Evolutionary conservation across 352 stramenopile species (phyloP).

Genomic region (Pythium rhizo-oryzae): DNA sequence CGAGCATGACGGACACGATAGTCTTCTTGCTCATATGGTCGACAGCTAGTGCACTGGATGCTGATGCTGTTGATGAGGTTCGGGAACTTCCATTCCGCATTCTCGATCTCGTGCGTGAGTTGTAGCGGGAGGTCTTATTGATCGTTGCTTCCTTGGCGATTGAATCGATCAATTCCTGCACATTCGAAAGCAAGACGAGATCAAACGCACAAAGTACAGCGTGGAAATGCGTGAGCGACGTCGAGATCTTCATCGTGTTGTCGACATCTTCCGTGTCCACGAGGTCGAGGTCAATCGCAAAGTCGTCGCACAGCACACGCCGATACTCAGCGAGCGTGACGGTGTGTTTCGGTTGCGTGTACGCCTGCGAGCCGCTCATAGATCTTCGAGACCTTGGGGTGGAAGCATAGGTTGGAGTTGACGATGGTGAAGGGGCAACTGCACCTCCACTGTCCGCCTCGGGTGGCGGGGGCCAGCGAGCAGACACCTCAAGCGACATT

Average conservation of each 20-base stretch:
- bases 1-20: conserved; percentile 55
- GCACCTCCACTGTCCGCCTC: conserved; percentile 2
- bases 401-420: conserved; percentile 29
- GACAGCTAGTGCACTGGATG: not conserved
- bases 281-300: conserved; percentile 68
- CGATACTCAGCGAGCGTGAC: conserved; percentile 37
- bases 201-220: conserved; percentile 67
- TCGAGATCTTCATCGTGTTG: conserved; percentile 47
- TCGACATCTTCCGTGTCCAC: conserved; percentile 52
- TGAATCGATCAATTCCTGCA: conserved; percentile 25
- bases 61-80: conserved; percentile 5
- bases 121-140: conserved; percentile 1
- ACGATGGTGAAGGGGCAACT: conserved; percentile 25
- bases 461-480: conserved; percentile 54
- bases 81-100: conserved; percentile 5
- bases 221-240: conserved; percentile 72
- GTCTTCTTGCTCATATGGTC: conserved; percentile 28
- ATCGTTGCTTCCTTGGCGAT: conserved; percentile 12
- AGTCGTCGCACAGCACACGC: conserved; percentile 73
- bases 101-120: conserved; percentile 15
- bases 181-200: conserved; percentile 41
- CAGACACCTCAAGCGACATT: conserved; percentile 65
- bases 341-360: not conserved
- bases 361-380: not conserved
- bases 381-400: not conserved